Percentiles rank a stretch among this genome's conserved stretches.
Evolutionary conservation across 1,284 basidiomycete species (phyloP).

Genomic region (Naganishia cerealis): DNA sequence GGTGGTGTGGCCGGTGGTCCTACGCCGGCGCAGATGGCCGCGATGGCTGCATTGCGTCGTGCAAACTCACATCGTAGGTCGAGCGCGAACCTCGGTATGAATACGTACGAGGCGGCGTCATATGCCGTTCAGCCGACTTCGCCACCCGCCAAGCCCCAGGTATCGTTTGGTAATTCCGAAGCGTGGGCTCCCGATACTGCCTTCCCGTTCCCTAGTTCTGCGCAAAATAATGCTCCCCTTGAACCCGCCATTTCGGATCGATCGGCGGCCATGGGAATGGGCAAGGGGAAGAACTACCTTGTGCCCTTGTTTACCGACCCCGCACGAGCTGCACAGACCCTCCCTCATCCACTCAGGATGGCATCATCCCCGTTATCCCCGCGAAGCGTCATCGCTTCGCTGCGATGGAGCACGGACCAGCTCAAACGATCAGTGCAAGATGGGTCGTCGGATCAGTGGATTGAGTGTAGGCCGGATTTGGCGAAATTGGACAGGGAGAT

Average conservation of each 20-base stretch:
- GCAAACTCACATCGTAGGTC: slow-evolving; percentile 14
- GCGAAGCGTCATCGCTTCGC: slow-evolving; percentile 8
- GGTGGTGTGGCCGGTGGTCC: neutral
- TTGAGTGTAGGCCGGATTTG: neutral
- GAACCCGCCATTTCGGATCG: neutral
- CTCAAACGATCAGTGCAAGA: slow-evolving; percentile 1
- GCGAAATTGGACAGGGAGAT: slow-evolving; percentile 3
- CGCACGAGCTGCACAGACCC: neutral
- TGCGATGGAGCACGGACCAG: slow-evolving; percentile 21
- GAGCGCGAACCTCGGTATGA: neutral
- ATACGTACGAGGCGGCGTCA: neutral
- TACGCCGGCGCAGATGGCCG: slow-evolving; percentile 24
- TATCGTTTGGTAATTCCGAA: neutral
- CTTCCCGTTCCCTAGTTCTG: neutral
- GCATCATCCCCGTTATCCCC: neutral
- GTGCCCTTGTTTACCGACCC: slow-evolving; percentile 12
- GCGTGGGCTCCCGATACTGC: neutral
- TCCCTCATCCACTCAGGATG: neutral
- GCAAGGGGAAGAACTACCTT: neutral
- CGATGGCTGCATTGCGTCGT: slow-evolving; percentile 20
- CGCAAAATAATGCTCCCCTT: neutral
- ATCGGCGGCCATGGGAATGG: neutral
- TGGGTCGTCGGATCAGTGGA: neutral
- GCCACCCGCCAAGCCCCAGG: neutral
- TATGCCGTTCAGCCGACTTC: slow-evolving; percentile 1